phyloP scores from a whole-genome alignment of 441 rosid species.

The Bruguiera hainesii region DNA sequence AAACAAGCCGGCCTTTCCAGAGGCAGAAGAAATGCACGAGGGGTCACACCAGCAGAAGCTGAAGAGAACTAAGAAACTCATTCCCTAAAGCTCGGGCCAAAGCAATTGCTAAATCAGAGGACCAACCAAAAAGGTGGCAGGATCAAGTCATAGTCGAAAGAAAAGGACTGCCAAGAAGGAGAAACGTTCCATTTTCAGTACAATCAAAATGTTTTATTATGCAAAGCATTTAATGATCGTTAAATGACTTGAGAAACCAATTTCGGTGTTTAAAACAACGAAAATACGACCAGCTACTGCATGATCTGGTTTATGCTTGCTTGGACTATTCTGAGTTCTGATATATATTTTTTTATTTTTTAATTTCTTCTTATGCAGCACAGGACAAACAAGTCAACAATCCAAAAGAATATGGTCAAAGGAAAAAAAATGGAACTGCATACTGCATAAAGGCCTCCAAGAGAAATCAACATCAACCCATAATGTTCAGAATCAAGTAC shows the following conservation, averaged over 20 bases:
- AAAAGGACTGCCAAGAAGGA: constrained; percentile 16
- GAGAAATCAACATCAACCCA: no score
- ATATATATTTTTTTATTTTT: no score
- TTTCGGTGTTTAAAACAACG: no score
- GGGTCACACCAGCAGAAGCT: constrained; percentile 1
- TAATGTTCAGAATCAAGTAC: no score
- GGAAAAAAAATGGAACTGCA: no score
- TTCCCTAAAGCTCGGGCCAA: constrained; percentile 28
- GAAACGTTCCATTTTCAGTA: constrained; percentile 24
- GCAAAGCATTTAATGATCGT: constrained; percentile 19
- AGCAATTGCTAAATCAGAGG: constrained; percentile 9
- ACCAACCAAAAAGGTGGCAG: background rate
- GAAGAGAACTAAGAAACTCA: constrained; percentile 13
- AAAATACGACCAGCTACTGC: no score
- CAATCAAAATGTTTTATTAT: constrained; percentile 22
- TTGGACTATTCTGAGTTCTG: no score
- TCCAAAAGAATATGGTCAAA: no score
- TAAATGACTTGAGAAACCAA: constrained; percentile 13
- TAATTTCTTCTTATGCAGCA: no score
- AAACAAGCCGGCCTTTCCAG: background rate
- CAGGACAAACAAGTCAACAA: no score
- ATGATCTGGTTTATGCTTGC: no score
- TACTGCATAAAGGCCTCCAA: no score
- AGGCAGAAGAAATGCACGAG: constrained; percentile 16
- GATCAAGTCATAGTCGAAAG: constrained; percentile 1